phyloP scores from a whole-genome alignment of 192 early-diverging fungal genomes.

The Mortierella hygrophila region DNA sequence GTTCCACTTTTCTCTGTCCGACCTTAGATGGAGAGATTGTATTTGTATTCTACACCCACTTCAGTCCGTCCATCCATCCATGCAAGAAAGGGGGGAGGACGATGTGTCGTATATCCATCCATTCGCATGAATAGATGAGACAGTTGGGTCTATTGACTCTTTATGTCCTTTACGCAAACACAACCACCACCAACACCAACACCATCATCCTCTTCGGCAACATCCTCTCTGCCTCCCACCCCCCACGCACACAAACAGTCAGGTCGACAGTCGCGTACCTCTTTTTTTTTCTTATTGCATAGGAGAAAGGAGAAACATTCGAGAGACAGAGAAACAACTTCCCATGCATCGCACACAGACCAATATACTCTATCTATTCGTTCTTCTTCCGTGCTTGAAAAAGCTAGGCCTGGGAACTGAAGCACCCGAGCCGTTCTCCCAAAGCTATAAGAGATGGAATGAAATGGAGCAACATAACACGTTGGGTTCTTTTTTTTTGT shows the following conservation, averaged over 20 bases:
- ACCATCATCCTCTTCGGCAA: not conserved
- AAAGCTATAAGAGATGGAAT: not conserved
- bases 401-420: not conserved
- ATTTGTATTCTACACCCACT: not conserved
- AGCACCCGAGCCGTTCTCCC: not conserved
- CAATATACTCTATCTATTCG: not conserved
- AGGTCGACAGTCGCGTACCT: not conserved
- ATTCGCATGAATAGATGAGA: constrained; percentile 6
- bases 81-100: not conserved
- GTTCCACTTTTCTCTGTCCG: not conserved
- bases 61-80: not conserved
- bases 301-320: not conserved
- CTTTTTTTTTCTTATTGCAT: not conserved
- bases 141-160: not conserved
- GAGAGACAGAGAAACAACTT: not conserved
- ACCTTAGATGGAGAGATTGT: not conserved
- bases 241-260: not conserved
- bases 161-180: not conserved
- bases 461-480: not conserved
- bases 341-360: constrained; percentile 1
- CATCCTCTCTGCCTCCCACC: not conserved
- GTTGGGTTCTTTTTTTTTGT: too few relatives aligned
- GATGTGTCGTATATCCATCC: not conserved
- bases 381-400: not conserved
- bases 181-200: not conserved